Base-by-base conservation (phyloP, 2,329 filamentous ascomycete species). In the Cordyceps cateniannulata region DNA sequence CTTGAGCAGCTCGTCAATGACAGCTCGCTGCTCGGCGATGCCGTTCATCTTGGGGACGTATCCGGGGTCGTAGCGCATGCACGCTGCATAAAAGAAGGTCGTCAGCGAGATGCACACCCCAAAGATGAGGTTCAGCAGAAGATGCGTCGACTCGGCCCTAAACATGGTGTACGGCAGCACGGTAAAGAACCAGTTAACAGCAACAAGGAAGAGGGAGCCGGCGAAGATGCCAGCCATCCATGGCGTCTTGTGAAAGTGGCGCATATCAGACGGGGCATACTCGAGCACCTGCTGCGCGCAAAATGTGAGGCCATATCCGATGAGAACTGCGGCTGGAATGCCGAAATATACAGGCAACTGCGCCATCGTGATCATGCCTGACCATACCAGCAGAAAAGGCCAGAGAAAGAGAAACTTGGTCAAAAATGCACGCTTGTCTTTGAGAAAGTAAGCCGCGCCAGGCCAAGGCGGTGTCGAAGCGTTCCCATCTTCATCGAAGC, bases 181-280 rank as follows among this genome's bases (percentile, higher is more conserved):
- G 14, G 83, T 83, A 24, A 87, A 83, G 44, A 93, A 66, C 85
- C 91, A 99, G 65, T 88, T 85, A 42, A 90, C 69, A 29, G 87
- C 90, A 4, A 91, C 85, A 78, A 91, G 87, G 70, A 96, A 96
- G 20, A 97, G 75, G 0, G 93, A 90, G 2, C 81, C 93, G 0
- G 92, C 88, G 76, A 99, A 99, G 63, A 99, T 93, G 61, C 95
- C 95, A 0, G 95, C 88, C 66, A 99, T 80, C 82, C 93, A 98
- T 14, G 95, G 93, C 62, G 95, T 98, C 76, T 89, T 91, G 71
- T 97, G 92, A 68, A 98, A 87, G 66, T 88, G 85, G 67, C 91
- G 88, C 87, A 96, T 96, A 68, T 96, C 91, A 3, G 88, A 81
- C 12, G 93, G 93, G 20, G 90, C 93, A 79, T 89, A 93, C 64